phyloP scores from a whole-genome alignment of 1,284 basidiomycete species.

The Irpex sp. region DNA sequence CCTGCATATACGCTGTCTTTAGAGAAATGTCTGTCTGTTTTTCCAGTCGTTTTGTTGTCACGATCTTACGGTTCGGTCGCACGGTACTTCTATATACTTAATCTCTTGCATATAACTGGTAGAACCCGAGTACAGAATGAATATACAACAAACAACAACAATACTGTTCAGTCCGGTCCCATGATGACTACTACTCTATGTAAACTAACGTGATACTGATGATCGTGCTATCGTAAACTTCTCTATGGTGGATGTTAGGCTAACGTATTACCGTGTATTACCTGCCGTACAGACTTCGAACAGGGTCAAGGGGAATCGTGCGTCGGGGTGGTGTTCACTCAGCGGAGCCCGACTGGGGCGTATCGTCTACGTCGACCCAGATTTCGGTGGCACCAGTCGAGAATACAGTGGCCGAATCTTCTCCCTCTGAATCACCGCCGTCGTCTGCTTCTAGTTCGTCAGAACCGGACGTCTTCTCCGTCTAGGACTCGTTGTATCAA shows the following conservation, averaged over 20 bases:
- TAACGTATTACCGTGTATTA: not conserved
- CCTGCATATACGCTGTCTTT: not conserved
- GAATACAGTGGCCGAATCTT: slow-evolving; percentile 24
- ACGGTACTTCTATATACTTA: no score
- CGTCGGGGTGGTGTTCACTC: no score
- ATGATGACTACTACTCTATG: not conserved
- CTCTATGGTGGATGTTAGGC: not conserved
- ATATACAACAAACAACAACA: not conserved
- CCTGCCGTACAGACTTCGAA: not conserved
- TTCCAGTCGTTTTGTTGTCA: not conserved
- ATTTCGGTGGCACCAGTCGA: slow-evolving; percentile 48
- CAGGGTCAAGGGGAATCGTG: not conserved
- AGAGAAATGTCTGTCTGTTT: not conserved
- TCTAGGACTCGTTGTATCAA: no score
- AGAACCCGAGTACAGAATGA: not conserved
- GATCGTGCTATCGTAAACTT: not conserved
- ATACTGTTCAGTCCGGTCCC: not conserved
- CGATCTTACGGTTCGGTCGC: not conserved
- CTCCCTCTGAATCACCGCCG: slow-evolving; percentile 22
- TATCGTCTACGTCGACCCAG: slow-evolving; percentile 64
- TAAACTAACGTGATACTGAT: not conserved
- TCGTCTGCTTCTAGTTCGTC: not conserved
- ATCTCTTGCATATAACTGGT: no score
- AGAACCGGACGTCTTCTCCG: no score
- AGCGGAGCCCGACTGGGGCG: slow-evolving; percentile 9